Conservation (phyloP, 306 rosid genomes). For the Glycine latifolia region DNA sequence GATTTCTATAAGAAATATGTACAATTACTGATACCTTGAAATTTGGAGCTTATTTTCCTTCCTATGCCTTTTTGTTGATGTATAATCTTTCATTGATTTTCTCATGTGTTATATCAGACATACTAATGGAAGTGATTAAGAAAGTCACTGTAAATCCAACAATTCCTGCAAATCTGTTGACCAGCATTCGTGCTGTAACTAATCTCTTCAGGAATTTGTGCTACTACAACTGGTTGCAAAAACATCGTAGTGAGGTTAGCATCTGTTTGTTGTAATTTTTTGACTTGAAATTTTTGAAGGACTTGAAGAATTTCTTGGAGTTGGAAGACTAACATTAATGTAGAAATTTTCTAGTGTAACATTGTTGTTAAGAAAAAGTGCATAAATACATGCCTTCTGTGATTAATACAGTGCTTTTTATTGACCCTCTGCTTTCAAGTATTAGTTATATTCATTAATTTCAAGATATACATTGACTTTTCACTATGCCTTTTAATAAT, state of each 20-base stretch:
- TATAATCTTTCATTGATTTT: not conserved
- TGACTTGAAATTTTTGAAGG: not conserved
- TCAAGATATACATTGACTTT: slow-evolving; percentile 5
- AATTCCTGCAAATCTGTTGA: slow-evolving; percentile 83
- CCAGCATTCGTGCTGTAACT: slow-evolving; percentile 76
- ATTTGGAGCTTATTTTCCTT: slow-evolving; percentile 22
- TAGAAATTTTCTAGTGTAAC: not conserved
- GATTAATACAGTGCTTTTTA: slow-evolving; percentile 26
- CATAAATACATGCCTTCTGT: slow-evolving; percentile 8
- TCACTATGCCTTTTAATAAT: not conserved
- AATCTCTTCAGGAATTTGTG: slow-evolving; percentile 82
- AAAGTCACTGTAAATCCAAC: slow-evolving; percentile 63
- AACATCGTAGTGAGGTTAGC: slow-evolving; percentile 80
- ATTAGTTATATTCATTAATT: slow-evolving; percentile 12
- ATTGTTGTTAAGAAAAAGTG: not conserved
- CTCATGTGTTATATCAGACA: slow-evolving; percentile 57
- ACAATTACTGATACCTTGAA: slow-evolving; percentile 9
- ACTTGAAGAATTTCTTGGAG: slow-evolving; percentile 21
- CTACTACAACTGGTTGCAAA: slow-evolving; percentile 74
- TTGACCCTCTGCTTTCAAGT: slow-evolving; percentile 12
- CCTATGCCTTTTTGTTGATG: slow-evolving; percentile 18
- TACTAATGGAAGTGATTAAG: slow-evolving; percentile 64
- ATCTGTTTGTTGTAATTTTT: slow-evolving; percentile 40
- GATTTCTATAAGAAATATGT: not conserved
- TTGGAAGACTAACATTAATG: slow-evolving; percentile 21